phyloP scores from a whole-genome alignment of 1,139 yeast species.

The Eremothecium sinecaudum region DNA sequence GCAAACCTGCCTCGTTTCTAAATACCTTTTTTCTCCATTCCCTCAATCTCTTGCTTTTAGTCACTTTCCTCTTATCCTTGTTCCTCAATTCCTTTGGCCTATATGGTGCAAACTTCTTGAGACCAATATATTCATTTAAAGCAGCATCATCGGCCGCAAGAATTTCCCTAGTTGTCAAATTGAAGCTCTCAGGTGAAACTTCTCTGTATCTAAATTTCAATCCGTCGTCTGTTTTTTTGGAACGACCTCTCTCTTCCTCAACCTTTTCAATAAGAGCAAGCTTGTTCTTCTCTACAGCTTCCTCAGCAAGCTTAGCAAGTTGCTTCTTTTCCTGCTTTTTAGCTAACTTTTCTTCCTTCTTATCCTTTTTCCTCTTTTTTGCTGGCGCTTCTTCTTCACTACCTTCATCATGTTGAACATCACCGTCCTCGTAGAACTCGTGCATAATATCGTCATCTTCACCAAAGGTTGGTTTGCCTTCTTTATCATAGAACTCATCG shows the following conservation, averaged over 20 bases:
- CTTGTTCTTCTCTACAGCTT: constrained; percentile 53
- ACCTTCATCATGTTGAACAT: constrained; percentile 20
- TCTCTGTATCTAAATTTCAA: constrained; percentile 76
- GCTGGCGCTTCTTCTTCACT: constrained; percentile 20
- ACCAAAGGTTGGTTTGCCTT: constrained; percentile 48
- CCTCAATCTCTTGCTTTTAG: constrained; percentile 70
- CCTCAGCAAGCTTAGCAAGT: constrained; percentile 58
- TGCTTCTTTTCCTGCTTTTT: constrained; percentile 55
- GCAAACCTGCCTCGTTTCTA: constrained; percentile 53
- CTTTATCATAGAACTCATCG: constrained; percentile 65
- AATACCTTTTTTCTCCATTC: constrained; percentile 89
- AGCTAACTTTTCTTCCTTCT: constrained; percentile 45
- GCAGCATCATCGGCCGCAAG: constrained; percentile 81
- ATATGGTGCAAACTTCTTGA: constrained; percentile 90
- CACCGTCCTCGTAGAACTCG: constrained; percentile 22
- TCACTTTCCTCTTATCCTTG: constrained; percentile 75
- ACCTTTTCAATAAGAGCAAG: constrained; percentile 47
- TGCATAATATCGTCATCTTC: constrained; percentile 42
- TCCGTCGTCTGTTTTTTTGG: constrained; percentile 34
- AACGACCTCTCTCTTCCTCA: constrained; percentile 44
- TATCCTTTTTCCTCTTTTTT: constrained; percentile 42
- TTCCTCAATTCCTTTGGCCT: constrained; percentile 62
- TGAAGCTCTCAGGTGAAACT: constrained; percentile 91
- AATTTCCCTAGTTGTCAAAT: constrained; percentile 78
- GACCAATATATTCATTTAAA: constrained; percentile 72